Percentiles rank a stretch among this genome's conserved stretches.
Evolutionary conservation across 2,329 filamentous ascomycete species (phyloP).

Genomic region (Alternaria novae-zelandiae): DNA sequence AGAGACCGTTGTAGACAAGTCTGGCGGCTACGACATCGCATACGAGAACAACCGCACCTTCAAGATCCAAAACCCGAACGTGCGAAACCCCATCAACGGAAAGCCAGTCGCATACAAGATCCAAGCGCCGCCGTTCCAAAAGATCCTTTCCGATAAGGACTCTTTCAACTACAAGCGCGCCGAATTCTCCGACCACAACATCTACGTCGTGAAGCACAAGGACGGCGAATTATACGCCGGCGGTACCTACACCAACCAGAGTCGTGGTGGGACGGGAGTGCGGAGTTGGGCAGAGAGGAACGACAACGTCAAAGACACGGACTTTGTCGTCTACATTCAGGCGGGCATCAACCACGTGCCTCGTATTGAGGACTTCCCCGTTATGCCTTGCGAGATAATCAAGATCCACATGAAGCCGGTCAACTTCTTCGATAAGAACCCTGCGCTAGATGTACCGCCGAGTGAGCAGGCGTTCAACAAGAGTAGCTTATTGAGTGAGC

Average conservation of each 20-base stretch:
- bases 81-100: slow-evolving; percentile 55
- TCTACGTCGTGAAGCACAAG: slow-evolving; percentile 64
- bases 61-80: slow-evolving; percentile 57
- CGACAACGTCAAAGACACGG: slow-evolving; percentile 61
- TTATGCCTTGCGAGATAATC: slow-evolving; percentile 60
- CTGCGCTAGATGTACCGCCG: slow-evolving; percentile 64
- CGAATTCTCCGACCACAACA: slow-evolving; percentile 64
- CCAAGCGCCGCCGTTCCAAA: slow-evolving; percentile 57
- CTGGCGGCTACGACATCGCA: slow-evolving; percentile 59
- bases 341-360: slow-evolving; percentile 65
- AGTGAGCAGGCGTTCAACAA: slow-evolving; percentile 58
- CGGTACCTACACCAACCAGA: slow-evolving; percentile 67
- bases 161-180: slow-evolving; percentile 64
- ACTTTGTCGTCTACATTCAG: slow-evolving; percentile 64
- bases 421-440: slow-evolving; percentile 66
- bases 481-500: slow-evolving; percentile 44
- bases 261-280: slow-evolving; percentile 58
- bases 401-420: slow-evolving; percentile 64
- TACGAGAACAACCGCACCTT: slow-evolving; percentile 54
- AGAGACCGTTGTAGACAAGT: slow-evolving; percentile 57
- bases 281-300: slow-evolving; percentile 58
- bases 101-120: slow-evolving; percentile 60
- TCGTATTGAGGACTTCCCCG: slow-evolving; percentile 51
- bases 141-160: slow-evolving; percentile 59
- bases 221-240: slow-evolving; percentile 67